Evolutionary conservation across 164 flowering plant genomes (phyloP).

Genomic region (Nymphaea thermarum): DNA sequence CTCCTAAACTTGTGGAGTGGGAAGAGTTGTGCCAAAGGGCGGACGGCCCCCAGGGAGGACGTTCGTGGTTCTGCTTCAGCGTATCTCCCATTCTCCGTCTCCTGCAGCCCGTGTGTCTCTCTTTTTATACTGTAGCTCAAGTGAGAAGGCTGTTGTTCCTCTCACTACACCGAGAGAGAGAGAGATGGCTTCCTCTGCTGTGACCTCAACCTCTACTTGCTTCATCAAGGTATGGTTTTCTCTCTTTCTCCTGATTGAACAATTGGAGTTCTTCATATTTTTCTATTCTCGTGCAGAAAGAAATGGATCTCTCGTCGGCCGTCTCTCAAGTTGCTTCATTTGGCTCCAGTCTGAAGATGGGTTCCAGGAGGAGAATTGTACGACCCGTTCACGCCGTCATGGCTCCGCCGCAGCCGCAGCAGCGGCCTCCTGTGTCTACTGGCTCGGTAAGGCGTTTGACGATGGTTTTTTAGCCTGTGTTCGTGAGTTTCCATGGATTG

Average conservation of each 20-base stretch:
- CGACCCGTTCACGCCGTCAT: constrained; percentile 46
- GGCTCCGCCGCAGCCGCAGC: constrained; percentile 68
- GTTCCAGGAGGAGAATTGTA: background rate
- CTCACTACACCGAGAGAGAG: background rate
- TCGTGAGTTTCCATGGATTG: background rate
- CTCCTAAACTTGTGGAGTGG: no score
- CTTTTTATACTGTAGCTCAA: background rate
- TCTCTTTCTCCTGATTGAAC: background rate
- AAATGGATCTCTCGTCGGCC: constrained; percentile 19
- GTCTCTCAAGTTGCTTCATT: background rate
- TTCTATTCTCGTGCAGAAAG: constrained; percentile 19
- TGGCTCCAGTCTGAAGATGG: background rate
- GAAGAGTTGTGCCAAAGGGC: no score
- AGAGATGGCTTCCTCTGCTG: constrained; percentile 18
- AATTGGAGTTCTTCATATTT: background rate
- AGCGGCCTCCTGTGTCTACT: constrained; percentile 66
- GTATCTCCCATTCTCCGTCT: no score
- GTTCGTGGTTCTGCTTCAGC: no score
- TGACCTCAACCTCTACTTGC: constrained; percentile 16
- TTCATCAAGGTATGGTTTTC: constrained; percentile 4
- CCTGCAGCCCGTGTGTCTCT: background rate
- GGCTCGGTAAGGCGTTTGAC: constrained; percentile 45
- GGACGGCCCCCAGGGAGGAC: no score
- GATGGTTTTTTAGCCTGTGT: background rate
- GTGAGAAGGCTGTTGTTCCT: no score